These are phyloP conservation scores for Boletus rubescentipes DNA, from an alignment of 768 basidiomycete genomes.

Conservation along the genomic window DNA sequence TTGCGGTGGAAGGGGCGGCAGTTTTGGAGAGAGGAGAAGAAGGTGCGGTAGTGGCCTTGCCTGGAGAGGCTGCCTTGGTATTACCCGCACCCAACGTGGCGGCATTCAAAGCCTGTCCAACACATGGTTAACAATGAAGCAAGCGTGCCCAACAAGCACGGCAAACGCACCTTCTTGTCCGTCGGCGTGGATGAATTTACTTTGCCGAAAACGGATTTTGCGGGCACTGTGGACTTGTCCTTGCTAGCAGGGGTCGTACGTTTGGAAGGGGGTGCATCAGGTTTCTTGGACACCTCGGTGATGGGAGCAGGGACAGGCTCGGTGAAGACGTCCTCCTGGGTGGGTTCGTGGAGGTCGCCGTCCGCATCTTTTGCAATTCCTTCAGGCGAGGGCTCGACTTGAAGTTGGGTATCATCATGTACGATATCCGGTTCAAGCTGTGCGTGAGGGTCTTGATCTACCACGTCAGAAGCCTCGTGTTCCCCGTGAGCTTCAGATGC, in stretches of 20 bases:
- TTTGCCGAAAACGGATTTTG: constrained; percentile 47
- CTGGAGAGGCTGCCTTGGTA: constrained; percentile 42
- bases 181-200: constrained; percentile 50
- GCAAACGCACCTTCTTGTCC: constrained; percentile 64
- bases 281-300: constrained; percentile 28
- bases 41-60: constrained; percentile 41
- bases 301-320: constrained; percentile 15
- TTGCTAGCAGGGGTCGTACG: constrained; percentile 25
- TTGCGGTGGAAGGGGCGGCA: constrained; percentile 29
- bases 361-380: constrained; percentile 15
- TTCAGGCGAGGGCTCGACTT: constrained; percentile 15
- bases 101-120: constrained; percentile 56
- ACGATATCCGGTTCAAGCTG: constrained; percentile 20
- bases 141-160: constrained; percentile 18
- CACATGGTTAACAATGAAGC: constrained; percentile 29
- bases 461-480: constrained; percentile 40
- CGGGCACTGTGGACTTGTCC: constrained; percentile 38
- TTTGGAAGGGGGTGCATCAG: constrained; percentile 21
- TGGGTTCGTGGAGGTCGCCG: constrained; percentile 20
- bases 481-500: constrained; percentile 31
- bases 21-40: constrained; percentile 34
- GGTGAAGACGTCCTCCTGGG: constrained; percentile 23
- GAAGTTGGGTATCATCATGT: constrained; percentile 21
- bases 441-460: constrained; percentile 26
- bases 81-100: constrained; percentile 64